A percentile compares a stretch with the other conserved stretches of the same genome.
phyloP scores from a whole-genome alignment of 2,329 filamentous ascomycete species.

The Decorospora gaudefroyi region DNA sequence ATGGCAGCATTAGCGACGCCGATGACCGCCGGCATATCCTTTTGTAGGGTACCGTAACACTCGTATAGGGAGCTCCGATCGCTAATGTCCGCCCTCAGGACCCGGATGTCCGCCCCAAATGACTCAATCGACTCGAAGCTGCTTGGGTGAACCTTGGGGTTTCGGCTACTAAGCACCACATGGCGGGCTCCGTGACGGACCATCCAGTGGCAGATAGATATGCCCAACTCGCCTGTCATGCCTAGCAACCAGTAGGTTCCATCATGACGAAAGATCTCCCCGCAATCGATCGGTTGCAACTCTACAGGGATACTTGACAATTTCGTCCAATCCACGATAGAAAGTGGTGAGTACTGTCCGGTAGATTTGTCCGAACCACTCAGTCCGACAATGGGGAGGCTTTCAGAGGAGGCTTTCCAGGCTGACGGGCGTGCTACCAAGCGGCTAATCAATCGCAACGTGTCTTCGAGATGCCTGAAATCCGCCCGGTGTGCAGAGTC shows the following conservation, averaged over 20 bases:
- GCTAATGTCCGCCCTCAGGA: conserved; percentile 8
- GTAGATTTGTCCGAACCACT: background rate
- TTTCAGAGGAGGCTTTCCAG: background rate
- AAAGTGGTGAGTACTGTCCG: background rate
- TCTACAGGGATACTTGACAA: background rate
- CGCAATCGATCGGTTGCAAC: conserved; percentile 9
- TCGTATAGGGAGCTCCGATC: conserved; percentile 3
- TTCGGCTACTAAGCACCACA: conserved; percentile 22
- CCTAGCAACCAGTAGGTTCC: conserved; percentile 31
- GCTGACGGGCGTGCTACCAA: background rate
- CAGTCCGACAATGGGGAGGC: conserved; percentile 3
- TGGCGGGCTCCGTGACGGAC: conserved; percentile 18
- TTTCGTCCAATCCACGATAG: conserved; percentile 8
- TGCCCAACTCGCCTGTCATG: conserved; percentile 28
- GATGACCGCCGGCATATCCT: conserved; percentile 13
- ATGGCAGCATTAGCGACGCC: conserved; percentile 24
- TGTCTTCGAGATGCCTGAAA: background rate
- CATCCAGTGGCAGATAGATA: conserved; percentile 25
- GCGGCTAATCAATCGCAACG: background rate
- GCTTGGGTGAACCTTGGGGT: conserved; percentile 24
- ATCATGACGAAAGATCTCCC: conserved; percentile 6
- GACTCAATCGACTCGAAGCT: conserved; percentile 9
- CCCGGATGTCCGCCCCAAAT: background rate
- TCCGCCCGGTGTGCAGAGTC: conserved; percentile 1
- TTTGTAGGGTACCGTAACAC: background rate